Evolutionary conservation across 1,139 yeast species (phyloP), one percentile per base, ranked within the genome.

Genomic region (Suhomyces bokatorum): DNA sequence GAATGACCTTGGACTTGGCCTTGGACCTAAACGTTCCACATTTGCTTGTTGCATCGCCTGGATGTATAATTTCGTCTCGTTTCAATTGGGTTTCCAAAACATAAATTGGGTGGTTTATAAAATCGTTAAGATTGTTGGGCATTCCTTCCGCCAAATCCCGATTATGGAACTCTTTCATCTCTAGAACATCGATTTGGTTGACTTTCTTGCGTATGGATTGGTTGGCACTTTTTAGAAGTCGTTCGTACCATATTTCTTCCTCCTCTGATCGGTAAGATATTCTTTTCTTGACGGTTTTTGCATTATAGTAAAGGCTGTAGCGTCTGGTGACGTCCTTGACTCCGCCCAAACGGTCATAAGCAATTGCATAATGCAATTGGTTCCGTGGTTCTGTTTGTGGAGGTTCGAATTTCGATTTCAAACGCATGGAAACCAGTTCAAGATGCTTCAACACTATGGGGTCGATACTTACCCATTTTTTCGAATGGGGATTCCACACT

Each of bases 31-130:
- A 75, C 13, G 83, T 82, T 0, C 98, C 98, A 57, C 95, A 85
- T 30, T 63, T 63, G 40, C 71, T 67, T 2, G 67, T 48, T 1
- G 83, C 75, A 38, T 84, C 85, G 50, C 75, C 80, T 0, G 95
- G 89, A 42, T 76, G 71, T 8, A 93, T 67, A 2, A 90, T 75
- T 58, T 93, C 96, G 58, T 85, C 85, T 45, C 77, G 77, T 44
- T 77, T 75, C 28, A 93, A 63, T 55, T 89, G 96, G 2, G 81
- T 74, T 58, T 88, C 96, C 10, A 93, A 61, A 0, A 85, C 93
- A 61, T 85, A 93, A n/a, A 84, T 62, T 0, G 99, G 99, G 62
- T 93, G 99, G 42, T 84, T 83, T 47, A 83, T 85, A 60, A 93
- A 87, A 52, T 91, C 98, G 39, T 82, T 83, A 16, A 89, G 69